A percentile compares a stretch with the other conserved stretches of the same genome.
Conservation (phyloP, 2,329 filamentous ascomycete genomes). For the Aquanectria penicillioides region DNA sequence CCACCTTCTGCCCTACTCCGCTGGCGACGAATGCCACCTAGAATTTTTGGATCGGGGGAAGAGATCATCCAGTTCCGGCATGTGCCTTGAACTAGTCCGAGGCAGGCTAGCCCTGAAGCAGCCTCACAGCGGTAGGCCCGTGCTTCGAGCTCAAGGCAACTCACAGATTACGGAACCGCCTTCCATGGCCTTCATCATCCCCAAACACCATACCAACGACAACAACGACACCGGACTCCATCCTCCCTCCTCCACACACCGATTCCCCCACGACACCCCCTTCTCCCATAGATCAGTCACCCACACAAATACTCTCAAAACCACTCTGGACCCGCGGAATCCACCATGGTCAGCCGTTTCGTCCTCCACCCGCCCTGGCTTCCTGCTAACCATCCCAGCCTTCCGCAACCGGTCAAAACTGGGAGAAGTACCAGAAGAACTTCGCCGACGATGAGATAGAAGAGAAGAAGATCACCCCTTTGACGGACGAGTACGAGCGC, state of each 20-base stretch:
- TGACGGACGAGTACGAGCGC: slow-evolving; percentile 87
- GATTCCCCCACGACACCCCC: slow-evolving; percentile 7
- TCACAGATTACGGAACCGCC: slow-evolving; percentile 53
- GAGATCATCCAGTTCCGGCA: slow-evolving; percentile 53
- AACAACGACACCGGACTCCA: slow-evolving; percentile 22
- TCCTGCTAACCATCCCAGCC: slow-evolving; percentile 67
- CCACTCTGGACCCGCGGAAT: slow-evolving; percentile 41
- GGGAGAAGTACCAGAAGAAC: slow-evolving; percentile 99
- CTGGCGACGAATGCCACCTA: slow-evolving; percentile 43
- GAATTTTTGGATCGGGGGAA: slow-evolving; percentile 54
- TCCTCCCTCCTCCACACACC: slow-evolving; percentile 17
- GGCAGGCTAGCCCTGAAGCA: slow-evolving; percentile 38
- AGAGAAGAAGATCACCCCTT: slow-evolving; percentile 99
- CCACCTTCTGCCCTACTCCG: slow-evolving; percentile 54
- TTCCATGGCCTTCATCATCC: slow-evolving; percentile 46
- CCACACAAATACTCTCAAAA: not conserved
- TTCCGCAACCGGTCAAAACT: slow-evolving; percentile 91
- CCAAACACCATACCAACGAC: slow-evolving; percentile 37
- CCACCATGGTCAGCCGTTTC: slow-evolving; percentile 53
- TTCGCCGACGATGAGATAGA: slow-evolving; percentile 96
- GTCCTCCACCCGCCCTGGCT: slow-evolving; percentile 17
- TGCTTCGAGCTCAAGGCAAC: slow-evolving; percentile 54
- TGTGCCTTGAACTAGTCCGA: slow-evolving; percentile 37
- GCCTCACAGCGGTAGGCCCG: slow-evolving; percentile 40
- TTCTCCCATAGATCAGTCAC: not conserved